These are phyloP conservation scores for Lupinus albus DNA, from an alignment of 306 rosid species.

Conservation along the genomic window DNA sequence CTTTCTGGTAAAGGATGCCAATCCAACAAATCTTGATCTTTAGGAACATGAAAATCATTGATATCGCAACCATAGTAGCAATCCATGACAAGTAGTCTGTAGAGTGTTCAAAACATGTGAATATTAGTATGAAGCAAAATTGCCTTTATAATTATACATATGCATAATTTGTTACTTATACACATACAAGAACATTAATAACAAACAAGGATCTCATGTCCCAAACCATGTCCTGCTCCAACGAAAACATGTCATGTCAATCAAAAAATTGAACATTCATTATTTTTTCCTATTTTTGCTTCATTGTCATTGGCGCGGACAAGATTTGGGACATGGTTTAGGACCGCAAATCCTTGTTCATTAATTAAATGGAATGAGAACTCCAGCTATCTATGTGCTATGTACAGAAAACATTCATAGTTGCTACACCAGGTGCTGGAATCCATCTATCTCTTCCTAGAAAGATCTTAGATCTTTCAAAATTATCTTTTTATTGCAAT, in stretches of 20 bases:
- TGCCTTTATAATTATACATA: constrained; percentile 3
- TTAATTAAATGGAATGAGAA: constrained; percentile 7
- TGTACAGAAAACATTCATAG: background rate
- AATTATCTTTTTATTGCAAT: background rate
- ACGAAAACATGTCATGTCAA: too few relatives aligned
- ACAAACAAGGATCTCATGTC: too few relatives aligned
- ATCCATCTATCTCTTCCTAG: background rate
- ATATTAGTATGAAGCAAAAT: constrained; percentile 33
- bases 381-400: background rate
- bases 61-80: constrained; percentile 55
- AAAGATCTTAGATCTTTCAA: background rate
- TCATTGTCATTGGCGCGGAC: too few relatives aligned
- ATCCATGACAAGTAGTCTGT: constrained; percentile 64
- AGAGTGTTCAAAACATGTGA: constrained; percentile 14
- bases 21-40: constrained; percentile 51
- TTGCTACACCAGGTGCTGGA: background rate
- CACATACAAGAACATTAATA: constrained; percentile 15
- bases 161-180: constrained; percentile 1
- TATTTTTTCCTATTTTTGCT: too few relatives aligned
- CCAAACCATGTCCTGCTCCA: too few relatives aligned
- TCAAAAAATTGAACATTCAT: too few relatives aligned
- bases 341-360: too few relatives aligned
- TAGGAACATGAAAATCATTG: constrained; percentile 57
- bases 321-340: too few relatives aligned
- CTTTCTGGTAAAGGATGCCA: constrained; percentile 63